Base-by-base conservation (phyloP, 441 rosid species). In the Arabidopsis hybrid region DNA sequence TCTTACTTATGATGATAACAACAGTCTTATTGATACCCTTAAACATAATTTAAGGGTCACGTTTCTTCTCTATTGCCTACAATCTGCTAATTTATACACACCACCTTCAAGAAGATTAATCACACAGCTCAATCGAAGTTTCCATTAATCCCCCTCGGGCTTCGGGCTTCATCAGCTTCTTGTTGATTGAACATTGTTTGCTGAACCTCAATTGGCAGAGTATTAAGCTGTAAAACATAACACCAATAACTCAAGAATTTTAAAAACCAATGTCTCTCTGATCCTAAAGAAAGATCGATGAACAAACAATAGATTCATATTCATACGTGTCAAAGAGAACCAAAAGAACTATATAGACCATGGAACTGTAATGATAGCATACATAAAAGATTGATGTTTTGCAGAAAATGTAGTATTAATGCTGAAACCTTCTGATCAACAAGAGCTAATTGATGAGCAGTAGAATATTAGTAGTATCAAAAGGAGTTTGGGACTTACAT, bases 61-160 rank as follows among this genome's bases (percentile, higher is more conserved):
- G 46, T 39, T 38, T 59, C 64, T 38, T 38, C 32, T 39, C 65
- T 60, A 60, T 18, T 60, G 5, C 65, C 47, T 39, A 60, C 16
- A 11, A 11, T 18, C 47, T 11, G 16, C 65, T 39, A 60, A 38
- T 11, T 60, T 60, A 18, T 60, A 38, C 47, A 60, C 47, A 60
- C 34, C 31, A 36, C 7, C 14, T 6, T 39, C 11, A 17, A 18
- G 47, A 60, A 60, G 6, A 18, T 60, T 11, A 59, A 59, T 59
- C 31, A 38, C 21, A 10, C 47, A 18, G 64, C 8, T 67, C 88
- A 69, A 58, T 84, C 78, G 13, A 85, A 83, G 79, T 76, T 82
- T 58, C 88, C 89, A 50, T 91, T 88, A 8, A 80, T 78, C 71
- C 87, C 87, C 91, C 90, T n/a, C n/a, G n/a, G n/a, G n/a, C 85